Evolutionary conservation across 345 rosid species (phyloP), one percentile per base, ranked within the genome.

Genomic region (Jatropha curcas): DNA sequence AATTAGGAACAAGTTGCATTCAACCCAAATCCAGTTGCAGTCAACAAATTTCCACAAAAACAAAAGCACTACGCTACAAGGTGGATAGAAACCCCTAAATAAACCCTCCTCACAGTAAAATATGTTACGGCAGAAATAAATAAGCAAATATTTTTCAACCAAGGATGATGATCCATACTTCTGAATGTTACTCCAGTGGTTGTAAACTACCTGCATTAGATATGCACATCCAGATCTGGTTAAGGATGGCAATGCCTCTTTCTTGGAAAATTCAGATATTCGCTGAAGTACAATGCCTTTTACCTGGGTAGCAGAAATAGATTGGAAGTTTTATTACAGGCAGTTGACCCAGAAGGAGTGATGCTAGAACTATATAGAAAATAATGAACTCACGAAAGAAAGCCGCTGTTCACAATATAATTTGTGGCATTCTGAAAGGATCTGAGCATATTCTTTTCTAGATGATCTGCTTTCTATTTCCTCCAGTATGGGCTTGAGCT

Each of bases 171-270:
- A n/a, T 66, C 61, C 39, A 8, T 35, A 45, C 30, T 17, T 28
- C 56, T 60, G 8, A 63, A 24, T 55, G 24, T 5, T 19, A 58
- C 62, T 7, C 13, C 17, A 17, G 46, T 25, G 71, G 48, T n/a
- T 28, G 28, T 27, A 68, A 61, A 65, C 12, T 86, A 94, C 98
- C 97, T 90, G 97, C 89, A 88, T 91, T 63, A 94, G 84, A 80
- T 92, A 94, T 71, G 98, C 95, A 84, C 98, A 94, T 67, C 98
- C 98, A 39, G 98, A 89, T 85, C 98, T 89, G 50, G 98, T 94
- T 86, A 94, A 85, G 55, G 98, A 88, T 62, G 97, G 94, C 84
- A 94, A 82, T 50, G 89, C 86, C 86, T 92, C 98, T 76, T 89
- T 94, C 84, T 90, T 94, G 71, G 98, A 45, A 83, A 89, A 94